These are phyloP conservation scores for Gamarada debralockiae DNA, from an alignment of 495 filamentous ascomycete species.

Conservation along the genomic window DNA sequence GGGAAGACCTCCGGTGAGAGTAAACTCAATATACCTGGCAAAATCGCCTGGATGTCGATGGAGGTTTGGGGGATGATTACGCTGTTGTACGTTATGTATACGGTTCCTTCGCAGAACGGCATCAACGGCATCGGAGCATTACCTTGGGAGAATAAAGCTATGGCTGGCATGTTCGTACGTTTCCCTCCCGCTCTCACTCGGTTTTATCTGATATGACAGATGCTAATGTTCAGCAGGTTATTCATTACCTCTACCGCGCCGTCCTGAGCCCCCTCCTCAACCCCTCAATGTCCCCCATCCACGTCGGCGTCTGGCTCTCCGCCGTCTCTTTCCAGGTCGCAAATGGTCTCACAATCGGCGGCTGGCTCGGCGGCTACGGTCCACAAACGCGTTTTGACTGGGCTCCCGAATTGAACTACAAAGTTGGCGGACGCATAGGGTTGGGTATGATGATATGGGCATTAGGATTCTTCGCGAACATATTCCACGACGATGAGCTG, in stretches of 20 bases:
- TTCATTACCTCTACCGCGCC: slow-evolving; percentile 89
- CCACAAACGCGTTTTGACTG: slow-evolving; percentile 57
- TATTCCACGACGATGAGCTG: slow-evolving; percentile 76
- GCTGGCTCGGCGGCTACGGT: slow-evolving; percentile 78
- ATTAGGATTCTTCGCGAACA: slow-evolving; percentile 75
- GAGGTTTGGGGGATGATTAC: slow-evolving; percentile 73
- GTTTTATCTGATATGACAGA: no score
- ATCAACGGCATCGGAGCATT: slow-evolving; percentile 46
- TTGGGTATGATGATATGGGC: slow-evolving; percentile 57
- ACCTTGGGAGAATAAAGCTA: slow-evolving; percentile 66
- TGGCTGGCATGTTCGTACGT: slow-evolving; percentile 58
- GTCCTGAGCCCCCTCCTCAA: slow-evolving; percentile 76
- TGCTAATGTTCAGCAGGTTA: slow-evolving; percentile 31
- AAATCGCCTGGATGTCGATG: slow-evolving; percentile 82
- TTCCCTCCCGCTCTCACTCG: slow-evolving; percentile 9
- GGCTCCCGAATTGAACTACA: slow-evolving; percentile 28
- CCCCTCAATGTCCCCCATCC: slow-evolving; percentile 87
- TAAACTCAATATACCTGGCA: slow-evolving; percentile 81
- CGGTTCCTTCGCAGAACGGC: slow-evolving; percentile 50
- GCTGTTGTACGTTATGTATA: slow-evolving; percentile 71
- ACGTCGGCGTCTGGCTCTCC: slow-evolving; percentile 53
- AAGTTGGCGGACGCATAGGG: slow-evolving; percentile 17
- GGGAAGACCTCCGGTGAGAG: slow-evolving; percentile 82
- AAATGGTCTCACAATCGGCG: slow-evolving; percentile 72
- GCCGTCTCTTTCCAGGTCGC: slow-evolving; percentile 70